phyloP scores from a whole-genome alignment of 441 rosid genomes.

The Dalechampia spathulata region DNA sequence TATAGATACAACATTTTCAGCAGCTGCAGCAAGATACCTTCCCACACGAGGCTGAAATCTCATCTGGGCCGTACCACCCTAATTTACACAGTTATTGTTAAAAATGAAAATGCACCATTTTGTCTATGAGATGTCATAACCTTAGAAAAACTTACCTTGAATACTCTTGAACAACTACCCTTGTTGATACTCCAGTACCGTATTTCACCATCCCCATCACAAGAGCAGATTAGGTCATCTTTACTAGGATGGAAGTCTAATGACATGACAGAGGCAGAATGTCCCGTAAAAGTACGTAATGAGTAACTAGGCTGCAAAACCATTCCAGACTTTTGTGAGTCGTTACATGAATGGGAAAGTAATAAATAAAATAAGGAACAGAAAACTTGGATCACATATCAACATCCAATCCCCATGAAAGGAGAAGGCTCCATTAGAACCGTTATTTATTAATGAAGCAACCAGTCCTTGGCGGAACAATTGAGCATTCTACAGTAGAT shows the following conservation, averaged over 20 bases:
- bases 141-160: conserved; percentile 64
- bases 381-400: too few species aligned
- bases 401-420: too few species aligned
- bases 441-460: too few species aligned
- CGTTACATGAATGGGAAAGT: too few species aligned
- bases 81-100: conserved; percentile 13
- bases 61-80: conserved; percentile 84
- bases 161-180: conserved; percentile 65
- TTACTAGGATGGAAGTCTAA: conserved; percentile 90
- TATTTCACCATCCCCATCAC: conserved; percentile 80
- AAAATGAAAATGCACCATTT: background rate
- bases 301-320: conserved; percentile 73
- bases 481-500: too few species aligned
- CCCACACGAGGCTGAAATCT: conserved; percentile 89
- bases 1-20: conserved; percentile 75
- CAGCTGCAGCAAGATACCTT: conserved; percentile 85
- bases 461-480: too few species aligned
- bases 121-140: too few species aligned
- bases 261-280: conserved; percentile 64
- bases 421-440: too few species aligned
- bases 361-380: too few species aligned
- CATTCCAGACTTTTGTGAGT: too few species aligned
- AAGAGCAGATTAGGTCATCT: conserved; percentile 87
- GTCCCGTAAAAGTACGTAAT: conserved; percentile 72
- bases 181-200: conserved; percentile 88